A percentile compares a stretch with the other conserved stretches of the same genome.
Conservation (phyloP, 345 rosid species). For the Populus tremula region DNA sequence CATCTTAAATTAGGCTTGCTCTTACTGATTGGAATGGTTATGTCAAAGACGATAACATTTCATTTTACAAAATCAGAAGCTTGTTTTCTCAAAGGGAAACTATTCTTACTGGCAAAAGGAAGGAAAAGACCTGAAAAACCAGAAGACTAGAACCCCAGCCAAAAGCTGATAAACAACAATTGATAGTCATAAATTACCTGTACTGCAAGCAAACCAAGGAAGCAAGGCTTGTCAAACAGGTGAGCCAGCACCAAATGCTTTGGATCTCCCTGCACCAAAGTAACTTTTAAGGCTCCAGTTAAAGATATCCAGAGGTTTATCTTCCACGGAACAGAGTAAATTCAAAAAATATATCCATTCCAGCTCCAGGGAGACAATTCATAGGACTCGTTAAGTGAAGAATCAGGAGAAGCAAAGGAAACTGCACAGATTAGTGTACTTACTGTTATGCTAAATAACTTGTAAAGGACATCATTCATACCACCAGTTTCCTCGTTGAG, state of each 20-base stretch:
- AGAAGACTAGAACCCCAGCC: neutral
- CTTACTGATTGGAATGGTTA: neutral
- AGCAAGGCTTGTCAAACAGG: slow-evolving; percentile 96
- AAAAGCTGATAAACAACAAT: neutral
- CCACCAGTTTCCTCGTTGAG: slow-evolving; percentile 97
- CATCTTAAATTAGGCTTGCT: neutral
- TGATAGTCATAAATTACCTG: slow-evolving; percentile 38
- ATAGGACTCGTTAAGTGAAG: neutral
- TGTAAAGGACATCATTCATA: slow-evolving; percentile 92
- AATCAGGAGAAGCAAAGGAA: neutral
- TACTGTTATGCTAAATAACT: slow-evolving; percentile 63
- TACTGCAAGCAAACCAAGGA: slow-evolving; percentile 86
- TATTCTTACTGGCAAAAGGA: neutral
- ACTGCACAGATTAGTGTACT: slow-evolving; percentile 3
- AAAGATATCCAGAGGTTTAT: slow-evolving; percentile 1
- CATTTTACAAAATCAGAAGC: neutral
- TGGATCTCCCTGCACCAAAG: slow-evolving; percentile 60
- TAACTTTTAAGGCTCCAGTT: slow-evolving; percentile 7
- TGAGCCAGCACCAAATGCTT: slow-evolving; percentile 85
- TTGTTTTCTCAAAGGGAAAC: neutral
- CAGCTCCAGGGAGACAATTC: neutral
- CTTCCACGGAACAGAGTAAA: neutral
- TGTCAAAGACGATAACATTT: neutral
- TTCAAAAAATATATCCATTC: neutral
- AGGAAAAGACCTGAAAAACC: neutral